Percentiles rank a stretch among this genome's conserved stretches.
phyloP scores from a whole-genome alignment of 2,329 filamentous ascomycete genomes.

The Trichoderma sp. region DNA sequence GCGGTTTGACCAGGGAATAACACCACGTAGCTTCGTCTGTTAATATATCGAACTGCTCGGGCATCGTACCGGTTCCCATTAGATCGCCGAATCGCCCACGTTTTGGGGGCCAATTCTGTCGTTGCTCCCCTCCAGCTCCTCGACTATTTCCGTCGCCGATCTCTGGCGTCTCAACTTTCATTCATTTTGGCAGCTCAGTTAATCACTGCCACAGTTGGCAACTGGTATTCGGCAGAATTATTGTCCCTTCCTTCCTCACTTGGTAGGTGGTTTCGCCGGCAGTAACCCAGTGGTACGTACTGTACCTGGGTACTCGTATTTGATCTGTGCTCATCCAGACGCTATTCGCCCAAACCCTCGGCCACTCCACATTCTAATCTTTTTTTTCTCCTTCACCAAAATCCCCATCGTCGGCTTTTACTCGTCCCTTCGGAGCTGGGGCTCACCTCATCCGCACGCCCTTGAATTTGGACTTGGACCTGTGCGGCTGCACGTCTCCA shows the following conservation, averaged over 20 bases:
- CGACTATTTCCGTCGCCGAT: neutral
- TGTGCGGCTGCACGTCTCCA: neutral
- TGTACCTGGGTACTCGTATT: neutral
- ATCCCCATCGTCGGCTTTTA: neutral
- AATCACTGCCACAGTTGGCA: neutral
- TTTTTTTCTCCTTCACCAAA: neutral
- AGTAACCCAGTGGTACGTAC: neutral
- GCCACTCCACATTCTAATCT: neutral
- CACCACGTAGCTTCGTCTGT: neutral
- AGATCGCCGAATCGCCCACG: conserved; percentile 2
- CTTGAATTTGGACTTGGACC: neutral
- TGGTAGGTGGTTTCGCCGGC: neutral
- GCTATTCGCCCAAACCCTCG: neutral
- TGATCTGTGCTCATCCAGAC: neutral
- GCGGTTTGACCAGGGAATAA: neutral
- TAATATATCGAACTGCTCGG: neutral
- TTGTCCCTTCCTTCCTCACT: conserved; percentile 1
- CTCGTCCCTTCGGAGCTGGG: neutral
- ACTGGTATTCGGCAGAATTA: neutral
- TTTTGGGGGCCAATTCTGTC: neutral
- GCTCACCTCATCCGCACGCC: neutral
- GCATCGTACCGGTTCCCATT: neutral
- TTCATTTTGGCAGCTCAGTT: neutral
- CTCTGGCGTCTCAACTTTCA: neutral
- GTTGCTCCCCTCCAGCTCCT: neutral